phyloP scores from a whole-genome alignment of 1,139 yeast genomes.

The Meyerozyma guilliermondii region DNA sequence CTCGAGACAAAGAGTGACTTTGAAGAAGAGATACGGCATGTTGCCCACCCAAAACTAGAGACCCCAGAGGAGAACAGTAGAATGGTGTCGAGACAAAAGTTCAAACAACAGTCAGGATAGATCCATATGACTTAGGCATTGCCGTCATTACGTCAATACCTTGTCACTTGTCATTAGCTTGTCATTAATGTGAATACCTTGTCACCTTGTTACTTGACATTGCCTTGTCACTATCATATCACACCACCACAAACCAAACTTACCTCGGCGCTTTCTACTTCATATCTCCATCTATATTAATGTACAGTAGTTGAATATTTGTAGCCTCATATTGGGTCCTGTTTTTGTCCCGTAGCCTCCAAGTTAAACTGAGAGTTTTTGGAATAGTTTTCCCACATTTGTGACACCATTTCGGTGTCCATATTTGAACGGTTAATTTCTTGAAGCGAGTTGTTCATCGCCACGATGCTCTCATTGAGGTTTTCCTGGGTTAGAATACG shows the following conservation, averaged over 20 bases:
- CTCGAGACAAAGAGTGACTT: constrained; percentile 97
- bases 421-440: constrained; percentile 64
- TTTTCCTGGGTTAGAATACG: constrained; percentile 40
- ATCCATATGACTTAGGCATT: too few species aligned
- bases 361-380: constrained; percentile 68
- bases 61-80: not conserved
- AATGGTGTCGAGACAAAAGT: not conserved
- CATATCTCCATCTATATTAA: not conserved
- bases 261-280: too few species aligned
- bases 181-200: too few species aligned
- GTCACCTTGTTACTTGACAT: too few species aligned
- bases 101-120: too few species aligned
- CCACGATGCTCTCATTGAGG: constrained; percentile 64
- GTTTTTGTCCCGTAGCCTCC: constrained; percentile 63
- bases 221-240: too few species aligned
- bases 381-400: constrained; percentile 78
- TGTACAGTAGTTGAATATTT: not conserved
- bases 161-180: too few species aligned
- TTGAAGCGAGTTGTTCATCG: constrained; percentile 56
- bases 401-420: constrained; percentile 68
- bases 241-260: too few species aligned
- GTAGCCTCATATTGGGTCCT: constrained; percentile 43
- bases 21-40: constrained; percentile 89
- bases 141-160: too few species aligned
- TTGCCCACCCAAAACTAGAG: constrained; percentile 71